Evolutionary conservation across 1,139 yeast genomes (phyloP).

Genomic region (Saccharomycopsis hybrid): DNA sequence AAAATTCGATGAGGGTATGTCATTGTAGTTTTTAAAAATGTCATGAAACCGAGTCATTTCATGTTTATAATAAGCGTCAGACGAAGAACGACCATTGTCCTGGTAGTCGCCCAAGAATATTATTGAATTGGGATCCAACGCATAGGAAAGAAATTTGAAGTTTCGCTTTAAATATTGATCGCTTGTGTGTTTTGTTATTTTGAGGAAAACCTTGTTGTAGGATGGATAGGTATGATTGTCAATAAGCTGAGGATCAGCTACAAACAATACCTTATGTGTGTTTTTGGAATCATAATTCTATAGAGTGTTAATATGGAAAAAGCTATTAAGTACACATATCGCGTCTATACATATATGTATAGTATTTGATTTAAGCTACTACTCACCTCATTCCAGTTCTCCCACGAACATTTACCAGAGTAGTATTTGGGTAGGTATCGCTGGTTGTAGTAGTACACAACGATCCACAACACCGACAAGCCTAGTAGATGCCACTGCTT

Average conservation of each 20-base stretch:
- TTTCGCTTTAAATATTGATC: conserved; percentile 80
- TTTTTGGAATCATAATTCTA: neutral
- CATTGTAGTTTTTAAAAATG: conserved; percentile 48
- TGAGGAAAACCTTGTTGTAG: conserved; percentile 28
- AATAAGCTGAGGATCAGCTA: conserved; percentile 92
- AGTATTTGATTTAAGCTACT: neutral
- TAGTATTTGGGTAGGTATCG: conserved; percentile 7
- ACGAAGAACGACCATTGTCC: conserved; percentile 95
- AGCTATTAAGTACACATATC: no score
- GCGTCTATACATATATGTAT: no score
- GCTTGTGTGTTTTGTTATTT: conserved; percentile 36
- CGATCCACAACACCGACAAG: conserved; percentile 7
- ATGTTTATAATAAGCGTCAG: conserved; percentile 57
- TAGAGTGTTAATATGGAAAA: no score
- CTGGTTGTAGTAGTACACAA: conserved; percentile 15
- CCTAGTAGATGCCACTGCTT: conserved; percentile 9
- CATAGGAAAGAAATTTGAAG: conserved; percentile 53
- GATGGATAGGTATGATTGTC: conserved; percentile 62
- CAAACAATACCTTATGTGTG: conserved; percentile 22
- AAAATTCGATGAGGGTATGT: conserved; percentile 39
- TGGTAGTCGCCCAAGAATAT: conserved; percentile 85
- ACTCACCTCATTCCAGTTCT: conserved; percentile 10
- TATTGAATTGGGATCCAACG: conserved; percentile 67
- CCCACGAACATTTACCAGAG: conserved; percentile 9
- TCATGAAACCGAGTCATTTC: conserved; percentile 64